phyloP scores from a whole-genome alignment of 139 green algal species.

The Axilococcus clingmanii region DNA sequence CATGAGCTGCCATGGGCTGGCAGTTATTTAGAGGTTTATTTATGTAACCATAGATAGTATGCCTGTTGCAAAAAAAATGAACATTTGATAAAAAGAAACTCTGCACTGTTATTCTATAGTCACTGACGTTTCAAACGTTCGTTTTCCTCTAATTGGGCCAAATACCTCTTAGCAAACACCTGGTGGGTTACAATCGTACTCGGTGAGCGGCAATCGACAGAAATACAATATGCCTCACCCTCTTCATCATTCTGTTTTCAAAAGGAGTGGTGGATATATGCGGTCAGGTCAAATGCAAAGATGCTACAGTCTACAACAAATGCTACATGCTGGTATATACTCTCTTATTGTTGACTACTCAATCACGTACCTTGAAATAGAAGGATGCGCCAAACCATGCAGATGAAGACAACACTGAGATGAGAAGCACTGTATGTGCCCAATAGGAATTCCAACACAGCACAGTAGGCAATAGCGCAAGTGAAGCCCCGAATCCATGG shows the following conservation, averaged over 20 bases:
- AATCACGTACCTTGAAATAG: slow-evolving; percentile 55
- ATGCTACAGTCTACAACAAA: background rate
- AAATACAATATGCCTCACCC: no score
- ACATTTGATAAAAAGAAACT: no score
- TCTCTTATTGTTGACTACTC: slow-evolving; percentile 15
- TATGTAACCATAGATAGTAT: no score
- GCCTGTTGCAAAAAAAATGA: no score
- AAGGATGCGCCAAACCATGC: slow-evolving; percentile 54
- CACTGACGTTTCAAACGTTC: no score
- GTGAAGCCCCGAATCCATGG: slow-evolving; percentile 10
- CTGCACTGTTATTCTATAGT: no score
- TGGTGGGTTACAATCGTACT: no score
- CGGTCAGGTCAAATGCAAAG: background rate
- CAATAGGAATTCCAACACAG: slow-evolving; percentile 26
- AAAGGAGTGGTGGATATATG: background rate
- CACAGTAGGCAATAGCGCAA: slow-evolving; percentile 24
- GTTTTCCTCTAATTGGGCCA: slow-evolving; percentile 9
- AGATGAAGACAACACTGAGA: slow-evolving; percentile 22
- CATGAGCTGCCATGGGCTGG: slow-evolving; percentile 15
- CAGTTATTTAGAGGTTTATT: no score
- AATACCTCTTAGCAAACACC: slow-evolving; percentile 25
- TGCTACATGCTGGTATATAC: background rate
- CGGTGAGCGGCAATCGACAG: no score
- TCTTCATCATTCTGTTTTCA: background rate
- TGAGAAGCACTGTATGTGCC: slow-evolving; percentile 41